Conservation (phyloP, 164 flowering plant species). For the Platanus orientalis region DNA sequence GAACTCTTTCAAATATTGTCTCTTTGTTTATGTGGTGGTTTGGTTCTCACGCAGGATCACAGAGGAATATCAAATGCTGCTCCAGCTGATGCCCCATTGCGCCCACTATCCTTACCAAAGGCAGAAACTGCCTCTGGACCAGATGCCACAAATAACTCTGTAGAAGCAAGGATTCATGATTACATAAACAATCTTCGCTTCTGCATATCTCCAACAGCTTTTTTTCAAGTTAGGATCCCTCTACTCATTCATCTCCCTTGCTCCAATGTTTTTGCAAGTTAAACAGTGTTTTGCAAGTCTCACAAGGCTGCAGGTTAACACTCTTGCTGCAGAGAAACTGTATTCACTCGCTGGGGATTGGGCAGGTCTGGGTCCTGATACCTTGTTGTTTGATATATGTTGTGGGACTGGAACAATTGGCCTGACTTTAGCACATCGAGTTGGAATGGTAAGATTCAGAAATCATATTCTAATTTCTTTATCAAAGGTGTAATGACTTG, state of each 20-base stretch:
- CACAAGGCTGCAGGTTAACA: constrained; percentile 33
- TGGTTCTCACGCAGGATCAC: constrained; percentile 70
- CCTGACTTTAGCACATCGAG: constrained; percentile 87
- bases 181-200: constrained; percentile 68
- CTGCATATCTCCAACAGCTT: constrained; percentile 90
- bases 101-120: constrained; percentile 40
- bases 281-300: constrained; percentile 13
- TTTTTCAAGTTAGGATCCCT: constrained; percentile 66
- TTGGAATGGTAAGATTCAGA: constrained; percentile 82
- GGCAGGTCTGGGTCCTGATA: constrained; percentile 87
- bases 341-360: constrained; percentile 93
- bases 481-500: not conserved
- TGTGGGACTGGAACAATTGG: constrained; percentile 98
- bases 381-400: constrained; percentile 90
- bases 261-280: constrained; percentile 1
- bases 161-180: constrained; percentile 76
- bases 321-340: constrained; percentile 41
- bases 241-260: not conserved
- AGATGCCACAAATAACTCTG: constrained; percentile 16
- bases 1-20: not conserved
- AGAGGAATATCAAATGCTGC: constrained; percentile 93
- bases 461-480: not conserved
- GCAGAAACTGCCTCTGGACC: constrained; percentile 20
- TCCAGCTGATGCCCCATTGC: constrained; percentile 84
- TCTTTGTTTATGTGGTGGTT: constrained; percentile 2